These are phyloP conservation scores for Gautieria morchelliformis DNA, from an alignment of 768 basidiomycete genomes.

Conservation along the genomic window DNA sequence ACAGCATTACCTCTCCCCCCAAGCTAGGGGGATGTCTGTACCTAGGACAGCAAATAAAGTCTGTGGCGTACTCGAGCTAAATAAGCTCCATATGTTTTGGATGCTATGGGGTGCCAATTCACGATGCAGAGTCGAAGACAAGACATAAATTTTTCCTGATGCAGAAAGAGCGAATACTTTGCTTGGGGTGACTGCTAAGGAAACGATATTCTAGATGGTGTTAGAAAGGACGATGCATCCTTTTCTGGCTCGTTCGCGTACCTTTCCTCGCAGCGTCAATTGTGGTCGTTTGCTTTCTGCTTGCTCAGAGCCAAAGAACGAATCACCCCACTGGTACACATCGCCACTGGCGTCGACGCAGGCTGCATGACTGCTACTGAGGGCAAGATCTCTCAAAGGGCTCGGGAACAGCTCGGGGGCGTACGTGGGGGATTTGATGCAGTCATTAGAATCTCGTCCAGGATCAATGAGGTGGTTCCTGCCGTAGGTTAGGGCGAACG, in stretches of 20 bases:
- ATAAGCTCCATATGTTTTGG: background rate
- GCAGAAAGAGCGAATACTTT: constrained; percentile 71
- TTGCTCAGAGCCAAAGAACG: constrained; percentile 34
- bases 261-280: constrained; percentile 57
- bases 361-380: constrained; percentile 59
- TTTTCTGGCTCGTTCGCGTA: constrained; percentile 18
- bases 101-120: constrained; percentile 34
- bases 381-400: constrained; percentile 62
- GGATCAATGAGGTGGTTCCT: constrained; percentile 42
- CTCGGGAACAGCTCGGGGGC: constrained; percentile 53
- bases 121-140: constrained; percentile 41
- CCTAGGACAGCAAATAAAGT: constrained; percentile 39
- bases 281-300: constrained; percentile 29
- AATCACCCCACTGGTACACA: constrained; percentile 77
- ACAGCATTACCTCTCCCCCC: constrained; percentile 54
- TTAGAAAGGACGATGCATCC: background rate
- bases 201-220: constrained; percentile 52
- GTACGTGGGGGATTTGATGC: constrained; percentile 40
- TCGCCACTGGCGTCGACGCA: constrained; percentile 75
- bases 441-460: constrained; percentile 26
- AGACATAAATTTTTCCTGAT: constrained; percentile 64
- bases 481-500: constrained; percentile 2
- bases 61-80: constrained; percentile 19
- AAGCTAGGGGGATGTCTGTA: constrained; percentile 42
- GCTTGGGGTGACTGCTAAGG: constrained; percentile 27